These are phyloP conservation scores for Podochytrium sp. DNA, from an alignment of 192 early-diverging fungal species.

Conservation along the genomic window DNA sequence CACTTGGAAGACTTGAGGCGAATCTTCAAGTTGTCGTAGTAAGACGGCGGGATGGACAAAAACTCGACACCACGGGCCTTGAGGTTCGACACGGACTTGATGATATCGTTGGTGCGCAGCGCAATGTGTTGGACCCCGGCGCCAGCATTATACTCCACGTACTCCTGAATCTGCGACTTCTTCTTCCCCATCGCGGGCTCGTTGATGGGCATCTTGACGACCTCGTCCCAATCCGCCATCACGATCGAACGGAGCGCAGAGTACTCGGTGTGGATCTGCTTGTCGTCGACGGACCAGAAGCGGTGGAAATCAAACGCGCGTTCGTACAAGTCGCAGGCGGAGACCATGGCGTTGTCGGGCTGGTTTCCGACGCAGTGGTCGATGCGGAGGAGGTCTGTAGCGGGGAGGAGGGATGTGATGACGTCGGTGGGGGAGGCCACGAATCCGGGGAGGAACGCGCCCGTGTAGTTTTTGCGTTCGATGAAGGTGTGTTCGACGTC, in stretches of 20 bases:
- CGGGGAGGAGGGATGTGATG: slow-evolving; percentile 48
- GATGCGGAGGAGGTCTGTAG: slow-evolving; percentile 72
- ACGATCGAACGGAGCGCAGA: slow-evolving; percentile 92
- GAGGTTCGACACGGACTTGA: slow-evolving; percentile 79
- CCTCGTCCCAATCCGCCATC: slow-evolving; percentile 91
- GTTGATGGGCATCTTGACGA: slow-evolving; percentile 97
- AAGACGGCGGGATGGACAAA: slow-evolving; percentile 75
- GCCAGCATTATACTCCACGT: slow-evolving; percentile 80
- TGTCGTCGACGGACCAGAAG: slow-evolving; percentile 99
- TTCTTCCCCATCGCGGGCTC: slow-evolving; percentile 92
- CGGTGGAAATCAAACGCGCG: slow-evolving; percentile 92
- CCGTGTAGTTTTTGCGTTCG: slow-evolving; percentile 79
- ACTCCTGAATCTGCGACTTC: slow-evolving; percentile 96
- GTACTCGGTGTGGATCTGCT: slow-evolving; percentile 93
- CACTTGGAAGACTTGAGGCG: slow-evolving; percentile 71
- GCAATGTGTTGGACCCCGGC: slow-evolving; percentile 84
- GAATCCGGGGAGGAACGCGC: slow-evolving; percentile 87
- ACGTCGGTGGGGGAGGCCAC: slow-evolving; percentile 38
- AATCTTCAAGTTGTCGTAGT: slow-evolving; percentile 85
- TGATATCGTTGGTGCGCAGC: slow-evolving; percentile 85
- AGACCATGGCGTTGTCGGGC: slow-evolving; percentile 87
- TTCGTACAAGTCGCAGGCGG: slow-evolving; percentile 87
- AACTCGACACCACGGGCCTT: slow-evolving; percentile 89
- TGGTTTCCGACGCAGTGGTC: slow-evolving; percentile 98
- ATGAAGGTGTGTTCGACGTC: slow-evolving; percentile 97